Base-by-base conservation (phyloP, 495 filamentous ascomycete genomes). In the Aspergillus sclerotioniger region DNA sequence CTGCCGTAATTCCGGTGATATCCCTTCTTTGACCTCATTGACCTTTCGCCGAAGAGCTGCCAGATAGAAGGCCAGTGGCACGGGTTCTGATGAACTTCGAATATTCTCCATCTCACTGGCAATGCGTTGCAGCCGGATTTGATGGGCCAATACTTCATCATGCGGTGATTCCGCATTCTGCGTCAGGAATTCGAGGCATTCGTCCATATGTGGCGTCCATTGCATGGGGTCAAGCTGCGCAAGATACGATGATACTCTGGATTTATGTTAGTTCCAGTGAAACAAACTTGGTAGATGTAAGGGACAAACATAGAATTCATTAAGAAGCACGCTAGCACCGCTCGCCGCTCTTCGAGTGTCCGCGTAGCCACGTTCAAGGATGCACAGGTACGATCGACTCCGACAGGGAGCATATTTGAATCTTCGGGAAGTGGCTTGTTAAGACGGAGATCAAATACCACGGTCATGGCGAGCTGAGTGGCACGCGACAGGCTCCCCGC, bases 381-480 rank as follows among this genome's bases (percentile, higher is more conserved):
- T 25, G 25, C 25, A 25, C 25, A 25, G 25, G 2, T 25, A 25
- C 25, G 2, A 20, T 15, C 3, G 5, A 6, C 31, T 12, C 56
- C 19, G 15, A 53, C 15, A 17, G 19, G 44, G 44, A 70, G 35
- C 66, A 62, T 61, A 44, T 65, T 28, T 17, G 45, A 50, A 9
- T 63, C 70, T 25, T 73, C 63, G 8, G 53, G 35, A 3, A 69
- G 59, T 19, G 68, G 62, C 51, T 76, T 79, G 65, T 83, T 79
- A 12, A 85, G 69, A 20, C 76, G 69, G 16, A 82, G 71, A 55
- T 82, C 81, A 16, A 70, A 75, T 0, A 81, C 70, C 31, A 86
- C 32, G 0, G 80, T 74, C 17, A 76, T 68, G 4, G 80, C 79
- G 17, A 84, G 67, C 41, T 76, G 73, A 2, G 72, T 70, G n/a